Conservation (phyloP, 2,329 filamentous ascomycete species). For the Rhytidhysteron rufulum region DNA sequence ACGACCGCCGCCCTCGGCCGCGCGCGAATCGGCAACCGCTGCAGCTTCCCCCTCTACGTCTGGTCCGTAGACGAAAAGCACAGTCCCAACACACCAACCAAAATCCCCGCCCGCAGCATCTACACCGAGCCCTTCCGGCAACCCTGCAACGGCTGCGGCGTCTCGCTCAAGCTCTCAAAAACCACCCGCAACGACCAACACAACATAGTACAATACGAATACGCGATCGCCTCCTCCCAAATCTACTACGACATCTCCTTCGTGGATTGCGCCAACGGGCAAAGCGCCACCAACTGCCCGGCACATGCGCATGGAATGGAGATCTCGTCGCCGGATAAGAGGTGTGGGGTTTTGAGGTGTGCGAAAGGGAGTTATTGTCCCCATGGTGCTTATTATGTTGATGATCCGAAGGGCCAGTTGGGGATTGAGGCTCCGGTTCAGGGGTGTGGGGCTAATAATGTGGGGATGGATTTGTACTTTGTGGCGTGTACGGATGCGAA, state of each 20-base stretch:
- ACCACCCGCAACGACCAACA: slow-evolving; percentile 12
- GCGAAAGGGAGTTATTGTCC: background rate
- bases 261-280: background rate
- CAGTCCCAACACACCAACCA: slow-evolving; percentile 7
- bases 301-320: background rate
- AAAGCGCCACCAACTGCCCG: background rate
- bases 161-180: slow-evolving; percentile 23
- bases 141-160: slow-evolving; percentile 15
- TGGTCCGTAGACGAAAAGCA: slow-evolving; percentile 1
- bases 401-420: background rate
- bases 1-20: background rate
- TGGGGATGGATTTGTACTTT: no score
- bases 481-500: no score
- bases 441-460: background rate
- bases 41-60: background rate
- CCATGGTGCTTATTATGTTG: background rate
- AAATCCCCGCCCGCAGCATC: slow-evolving; percentile 14
- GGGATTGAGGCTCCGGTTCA: no score
- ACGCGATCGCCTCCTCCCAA: no score
- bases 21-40: background rate
- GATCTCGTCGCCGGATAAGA: background rate
- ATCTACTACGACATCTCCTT: background rate
- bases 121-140: slow-evolving; percentile 17
- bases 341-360: background rate
- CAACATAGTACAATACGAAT: background rate